Conservation (phyloP, 176 grass and related monocot genomes). For the Lolium multiflorum region DNA sequence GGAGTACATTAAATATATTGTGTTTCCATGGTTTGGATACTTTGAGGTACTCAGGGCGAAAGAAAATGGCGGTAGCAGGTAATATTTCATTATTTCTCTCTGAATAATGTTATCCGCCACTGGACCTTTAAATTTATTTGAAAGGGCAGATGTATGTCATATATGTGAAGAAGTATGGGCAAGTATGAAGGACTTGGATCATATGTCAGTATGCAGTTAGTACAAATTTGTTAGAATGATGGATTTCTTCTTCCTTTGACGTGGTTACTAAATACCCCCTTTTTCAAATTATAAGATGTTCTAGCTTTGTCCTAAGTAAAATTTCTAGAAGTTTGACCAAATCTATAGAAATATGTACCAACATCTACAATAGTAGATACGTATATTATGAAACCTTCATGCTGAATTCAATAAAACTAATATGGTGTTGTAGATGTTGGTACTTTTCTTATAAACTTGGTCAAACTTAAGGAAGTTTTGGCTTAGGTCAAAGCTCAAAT, state of each 20-base stretch:
- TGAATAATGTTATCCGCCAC: background rate
- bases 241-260: background rate
- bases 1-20: background rate
- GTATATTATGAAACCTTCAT: background rate
- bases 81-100: background rate
- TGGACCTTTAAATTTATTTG: background rate
- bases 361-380: background rate
- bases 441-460: background rate
- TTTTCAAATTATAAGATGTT: background rate
- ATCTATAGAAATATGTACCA: background rate
- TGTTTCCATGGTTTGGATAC: conserved; percentile 1
- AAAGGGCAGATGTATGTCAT: background rate
- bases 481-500: background rate
- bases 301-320: background rate
- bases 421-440: background rate
- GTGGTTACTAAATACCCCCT: background rate
- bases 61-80: background rate
- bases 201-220: background rate
- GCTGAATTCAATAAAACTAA: background rate
- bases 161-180: background rate
- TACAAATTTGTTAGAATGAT: background rate
- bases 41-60: background rate
- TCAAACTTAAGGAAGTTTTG: background rate
- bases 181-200: background rate
- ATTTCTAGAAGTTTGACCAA: background rate